A percentile compares a stretch with the other conserved stretches of the same genome.
phyloP scores from a whole-genome alignment of 148 eudicot species.

The Chenopodium album region DNA sequence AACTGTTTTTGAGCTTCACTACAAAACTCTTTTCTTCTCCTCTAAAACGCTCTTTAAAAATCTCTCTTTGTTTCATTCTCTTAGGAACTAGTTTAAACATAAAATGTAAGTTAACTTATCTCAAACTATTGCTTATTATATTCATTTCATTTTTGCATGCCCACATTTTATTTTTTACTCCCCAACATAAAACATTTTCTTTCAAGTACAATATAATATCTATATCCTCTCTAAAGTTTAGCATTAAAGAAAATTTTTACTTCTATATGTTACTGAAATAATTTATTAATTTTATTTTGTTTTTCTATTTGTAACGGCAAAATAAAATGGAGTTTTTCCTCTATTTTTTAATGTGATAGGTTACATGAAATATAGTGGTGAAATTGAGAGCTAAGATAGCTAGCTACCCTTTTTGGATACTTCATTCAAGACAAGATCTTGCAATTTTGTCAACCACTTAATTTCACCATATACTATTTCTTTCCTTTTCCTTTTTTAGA shows the following conservation, averaged over 20 bases:
- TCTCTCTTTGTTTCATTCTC: background rate
- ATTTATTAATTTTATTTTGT: background rate
- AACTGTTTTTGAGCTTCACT: background rate
- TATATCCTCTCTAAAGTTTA: background rate
- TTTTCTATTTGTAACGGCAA: background rate
- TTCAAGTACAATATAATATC: background rate
- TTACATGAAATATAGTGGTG: background rate
- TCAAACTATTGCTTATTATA: background rate
- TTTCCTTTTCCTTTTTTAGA: background rate
- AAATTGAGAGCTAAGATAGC: background rate
- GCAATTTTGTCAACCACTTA: constrained; percentile 10
- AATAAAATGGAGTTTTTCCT: too few species aligned
- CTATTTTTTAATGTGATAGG: background rate
- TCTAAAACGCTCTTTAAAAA: constrained; percentile 5
- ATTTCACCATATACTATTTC: constrained; percentile 14
- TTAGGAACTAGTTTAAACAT: background rate
- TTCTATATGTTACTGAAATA: background rate
- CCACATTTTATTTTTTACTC: background rate
- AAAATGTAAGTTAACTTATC: background rate
- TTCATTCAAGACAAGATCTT: constrained; percentile 14
- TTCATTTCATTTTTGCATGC: background rate
- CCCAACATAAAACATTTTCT: background rate
- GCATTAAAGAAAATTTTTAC: background rate
- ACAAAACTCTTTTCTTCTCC: background rate
- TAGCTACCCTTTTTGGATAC: background rate